Evolutionary conservation across 2,329 filamentous ascomycete species (phyloP).

Genomic region (Fonsecaea pugnacius): DNA sequence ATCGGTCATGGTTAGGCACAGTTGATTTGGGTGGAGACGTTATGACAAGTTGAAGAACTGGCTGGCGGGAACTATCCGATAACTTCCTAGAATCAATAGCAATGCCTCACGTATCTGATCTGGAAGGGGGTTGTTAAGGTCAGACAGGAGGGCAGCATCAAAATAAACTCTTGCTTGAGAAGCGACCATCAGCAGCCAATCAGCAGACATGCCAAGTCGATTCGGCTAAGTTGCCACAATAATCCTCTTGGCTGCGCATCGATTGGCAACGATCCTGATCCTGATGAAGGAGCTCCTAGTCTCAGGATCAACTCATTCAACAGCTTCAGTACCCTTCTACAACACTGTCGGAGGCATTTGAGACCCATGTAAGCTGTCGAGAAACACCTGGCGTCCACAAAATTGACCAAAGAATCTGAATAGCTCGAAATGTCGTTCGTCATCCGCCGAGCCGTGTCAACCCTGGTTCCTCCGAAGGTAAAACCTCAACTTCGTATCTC

Average conservation of each 20-base stretch:
- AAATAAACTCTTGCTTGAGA: not conserved
- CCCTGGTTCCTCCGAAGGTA: conserved; percentile 99
- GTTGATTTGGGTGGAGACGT: not conserved
- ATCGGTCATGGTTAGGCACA: not conserved
- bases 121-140: not conserved
- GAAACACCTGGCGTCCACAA: not conserved
- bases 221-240: not conserved
- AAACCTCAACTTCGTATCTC: conserved; percentile 30
- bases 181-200: not conserved
- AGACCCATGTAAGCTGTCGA: conserved; percentile 22
- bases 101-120: not conserved
- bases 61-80: not conserved
- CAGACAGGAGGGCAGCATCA: not conserved
- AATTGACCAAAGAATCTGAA: conserved; percentile 9
- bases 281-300: conserved; percentile 19
- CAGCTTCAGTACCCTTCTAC: conserved; percentile 23
- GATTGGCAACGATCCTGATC: conserved; percentile 7
- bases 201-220: not conserved
- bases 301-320: conserved; percentile 12
- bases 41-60: not conserved
- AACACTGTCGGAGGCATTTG: conserved; percentile 25
- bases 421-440: conserved; percentile 83
- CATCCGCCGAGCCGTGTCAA: conserved; percentile 88
- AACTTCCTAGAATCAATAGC: not conserved
- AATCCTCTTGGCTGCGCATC: not conserved